Conservation (phyloP, 768 basidiomycete genomes). For the Serendipita sp. region DNA sequence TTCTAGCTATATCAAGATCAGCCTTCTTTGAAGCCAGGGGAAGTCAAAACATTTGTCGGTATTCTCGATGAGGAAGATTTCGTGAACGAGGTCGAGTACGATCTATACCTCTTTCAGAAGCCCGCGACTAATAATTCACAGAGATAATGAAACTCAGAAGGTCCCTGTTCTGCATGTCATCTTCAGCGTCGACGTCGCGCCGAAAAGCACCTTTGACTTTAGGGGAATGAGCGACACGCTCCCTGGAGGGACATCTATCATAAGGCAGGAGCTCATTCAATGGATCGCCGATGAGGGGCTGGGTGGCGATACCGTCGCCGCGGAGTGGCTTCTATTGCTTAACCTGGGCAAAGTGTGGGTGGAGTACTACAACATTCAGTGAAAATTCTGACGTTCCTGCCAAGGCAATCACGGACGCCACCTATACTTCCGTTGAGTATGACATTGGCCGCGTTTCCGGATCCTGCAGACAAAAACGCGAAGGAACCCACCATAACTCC, state of each 20-base stretch:
- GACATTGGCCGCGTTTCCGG: conserved; percentile 47
- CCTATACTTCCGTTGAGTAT: conserved; percentile 53
- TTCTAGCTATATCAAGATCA: conserved; percentile 42
- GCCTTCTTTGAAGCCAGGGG: conserved; percentile 41
- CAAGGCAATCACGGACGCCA: conserved; percentile 50
- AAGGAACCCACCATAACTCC: conserved; percentile 34
- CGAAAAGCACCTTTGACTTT: conserved; percentile 10
- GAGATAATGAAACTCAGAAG: background rate
- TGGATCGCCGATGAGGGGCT: conserved; percentile 65
- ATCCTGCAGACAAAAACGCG: conserved; percentile 20
- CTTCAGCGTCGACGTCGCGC: background rate
- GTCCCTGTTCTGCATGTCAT: conserved; percentile 13
- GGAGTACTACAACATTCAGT: background rate
- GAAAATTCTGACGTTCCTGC: conserved; percentile 7
- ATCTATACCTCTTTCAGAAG: background rate
- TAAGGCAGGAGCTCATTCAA: conserved; percentile 41
- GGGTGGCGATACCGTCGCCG: conserved; percentile 49
- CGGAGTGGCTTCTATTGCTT: conserved; percentile 59
- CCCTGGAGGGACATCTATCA: background rate
- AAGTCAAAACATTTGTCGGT: conserved; percentile 55
- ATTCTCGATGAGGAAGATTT: conserved; percentile 25
- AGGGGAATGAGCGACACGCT: conserved; percentile 11
- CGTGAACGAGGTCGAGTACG: background rate
- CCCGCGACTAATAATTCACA: background rate
- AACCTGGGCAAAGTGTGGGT: conserved; percentile 49